Evolutionary conservation across 768 basidiomycete genomes (phyloP), one percentile per base, ranked within the genome.

Genomic region (Boletus barrowsii): DNA sequence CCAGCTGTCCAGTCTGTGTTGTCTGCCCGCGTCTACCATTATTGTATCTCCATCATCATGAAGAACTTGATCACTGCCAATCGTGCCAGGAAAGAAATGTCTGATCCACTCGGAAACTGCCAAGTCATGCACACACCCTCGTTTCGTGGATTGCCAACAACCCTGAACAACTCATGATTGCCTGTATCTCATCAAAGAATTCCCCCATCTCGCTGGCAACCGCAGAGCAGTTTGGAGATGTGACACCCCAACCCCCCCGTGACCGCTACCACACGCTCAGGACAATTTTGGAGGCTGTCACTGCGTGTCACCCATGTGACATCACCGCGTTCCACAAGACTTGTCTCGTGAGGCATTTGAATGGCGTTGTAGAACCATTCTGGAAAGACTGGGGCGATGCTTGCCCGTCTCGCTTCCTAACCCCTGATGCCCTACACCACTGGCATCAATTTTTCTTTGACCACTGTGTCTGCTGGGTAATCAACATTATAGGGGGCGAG

Each of bases 301-400:
- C 22, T 24, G 22, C 22, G 22, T 24, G 22, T 24, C 22, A 55
- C 14, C 54, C 43, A n/a, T 45, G 30, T n/a, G 17, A 49, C 10
- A 49, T 55, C 4, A 11, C 30, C 2, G n/a, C 30, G 1, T 55
- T 55, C 8, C 43, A 49, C 13, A 55, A 49, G 8, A 8, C 24
- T 5, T 55, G 48, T 10, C 33, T 54, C 35, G 1, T 5, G 3
- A 7, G 33, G 14, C 15, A 13, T 4, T 20, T 41, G 1, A 52
- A 46, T 24, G 37, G 51, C 10, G 42, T 62, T 6, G 41, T 51
- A 15, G 4, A 7, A 0, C 75, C 68, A 1, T 75, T 77, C 53
- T 77, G 73, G 73, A 24, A 49, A 0, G 57, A 68, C 42, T 71
- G 67, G 70, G 40, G 53, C 1, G 15, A 58, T 11, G 53, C 63